Base-by-base conservation (phyloP, 768 basidiomycete genomes). In the Chlorophyllum brunneum region DNA sequence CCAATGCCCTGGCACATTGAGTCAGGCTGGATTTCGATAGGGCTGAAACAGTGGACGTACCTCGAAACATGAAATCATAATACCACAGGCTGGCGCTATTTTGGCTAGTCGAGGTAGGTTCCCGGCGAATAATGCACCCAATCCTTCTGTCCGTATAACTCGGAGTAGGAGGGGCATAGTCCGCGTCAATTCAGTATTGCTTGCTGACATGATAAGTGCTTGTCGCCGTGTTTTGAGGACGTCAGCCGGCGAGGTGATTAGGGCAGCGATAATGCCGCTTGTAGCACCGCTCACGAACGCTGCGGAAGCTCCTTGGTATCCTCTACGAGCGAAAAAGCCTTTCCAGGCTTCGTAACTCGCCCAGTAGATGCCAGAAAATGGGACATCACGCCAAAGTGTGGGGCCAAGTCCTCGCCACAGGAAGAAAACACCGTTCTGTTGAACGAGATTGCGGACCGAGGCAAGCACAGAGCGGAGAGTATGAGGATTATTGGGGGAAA, bases 11-110 rank as follows among this genome's bases (percentile, higher is more conserved):
- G 50, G 0, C 23, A 24, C 26, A 20, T 0, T 7, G 13, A 15
- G 29, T 67, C 30, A 67, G 52, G 41, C 40, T 34, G 9, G 20
- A 23, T 30, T 52, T 10, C 51, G 22, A 31, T 23, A 22, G 20
- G 29, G 52, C 46, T n/a, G 30, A 48, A 33, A 16, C 1, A 13
- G 6, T 31, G 9, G 18, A 69, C 79, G 26, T 59, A 84, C 94
- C 82, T 98, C 95, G 64, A 87, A 98, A 66, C 87, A 94, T 51
- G 90, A 83, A 65, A 98, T 97, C 95, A 98, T 98, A 58, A 99
- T 87, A 20, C 95, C 95, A 68, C 97, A 99, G 36, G 95, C 97
- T 33, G 97, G 97, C 9, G 92, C 92, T 56, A 97, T 95, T 69
- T 98, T 99, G 37, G 84, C 92, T 47, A 95, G 83, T 33, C 97